Conservation (phyloP, 2,329 filamentous ascomycete genomes). For the Aspergillus fumigatiaffinis region DNA sequence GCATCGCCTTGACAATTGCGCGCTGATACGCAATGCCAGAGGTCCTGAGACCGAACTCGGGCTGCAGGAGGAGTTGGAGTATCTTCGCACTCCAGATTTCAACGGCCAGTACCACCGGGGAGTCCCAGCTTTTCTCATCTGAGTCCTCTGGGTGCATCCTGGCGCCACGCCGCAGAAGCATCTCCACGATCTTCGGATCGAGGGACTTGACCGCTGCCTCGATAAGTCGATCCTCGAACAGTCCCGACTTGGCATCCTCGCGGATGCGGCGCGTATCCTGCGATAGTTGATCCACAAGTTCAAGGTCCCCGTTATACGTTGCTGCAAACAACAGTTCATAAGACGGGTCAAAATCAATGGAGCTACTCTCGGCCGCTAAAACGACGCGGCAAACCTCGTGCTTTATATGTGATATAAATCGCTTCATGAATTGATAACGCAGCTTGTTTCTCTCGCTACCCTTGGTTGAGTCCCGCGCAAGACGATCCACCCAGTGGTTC, state of each 20-base stretch:
- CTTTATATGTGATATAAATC: not conserved
- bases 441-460: not conserved
- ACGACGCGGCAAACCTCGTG: not conserved
- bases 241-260: not conserved
- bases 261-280: not conserved
- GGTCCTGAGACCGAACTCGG: not conserved
- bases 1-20: not conserved
- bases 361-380: not conserved
- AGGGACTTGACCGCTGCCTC: not conserved
- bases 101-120: not conserved
- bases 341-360: not conserved
- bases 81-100: not conserved
- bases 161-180: not conserved
- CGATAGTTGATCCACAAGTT: not conserved
- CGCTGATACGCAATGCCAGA: not conserved
- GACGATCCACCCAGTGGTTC: not conserved
- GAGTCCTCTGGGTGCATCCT: not conserved
- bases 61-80: not conserved
- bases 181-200: not conserved
- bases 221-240: not conserved
- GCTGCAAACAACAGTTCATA: not conserved
- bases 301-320: not conserved
- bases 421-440: not conserved
- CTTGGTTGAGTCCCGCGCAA: not conserved
- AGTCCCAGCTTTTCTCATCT: not conserved